Conservation (phyloP, 2,329 filamentous ascomycete genomes). For the Penicillium sp. region DNA sequence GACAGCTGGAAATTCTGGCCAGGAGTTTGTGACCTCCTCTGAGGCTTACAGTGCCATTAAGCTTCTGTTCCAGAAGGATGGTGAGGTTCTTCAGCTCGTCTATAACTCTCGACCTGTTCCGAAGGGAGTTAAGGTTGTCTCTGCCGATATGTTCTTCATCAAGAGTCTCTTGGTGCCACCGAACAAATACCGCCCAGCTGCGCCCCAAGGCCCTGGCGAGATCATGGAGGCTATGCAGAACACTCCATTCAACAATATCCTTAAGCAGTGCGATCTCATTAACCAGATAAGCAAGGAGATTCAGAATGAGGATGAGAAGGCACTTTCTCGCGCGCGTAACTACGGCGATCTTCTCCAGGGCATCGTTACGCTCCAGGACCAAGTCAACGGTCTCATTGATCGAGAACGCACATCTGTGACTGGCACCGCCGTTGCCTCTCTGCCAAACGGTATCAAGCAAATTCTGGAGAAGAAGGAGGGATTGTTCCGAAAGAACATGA, state of each 20-base stretch:
- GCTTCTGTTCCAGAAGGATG: slow-evolving; percentile 84
- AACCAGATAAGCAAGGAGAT: slow-evolving; percentile 75
- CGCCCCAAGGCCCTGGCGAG: slow-evolving; percentile 76
- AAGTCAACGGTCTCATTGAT: slow-evolving; percentile 92
- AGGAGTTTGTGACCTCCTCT: slow-evolving; percentile 79
- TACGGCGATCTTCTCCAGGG: slow-evolving; percentile 79
- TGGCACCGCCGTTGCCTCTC: slow-evolving; percentile 74
- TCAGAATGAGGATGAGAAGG: slow-evolving; percentile 52
- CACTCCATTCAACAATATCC: slow-evolving; percentile 80
- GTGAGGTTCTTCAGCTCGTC: slow-evolving; percentile 79
- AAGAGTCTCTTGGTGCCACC: slow-evolving; percentile 85
- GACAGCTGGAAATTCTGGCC: slow-evolving; percentile 48
- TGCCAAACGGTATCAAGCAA: slow-evolving; percentile 96
- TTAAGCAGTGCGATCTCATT: slow-evolving; percentile 74
- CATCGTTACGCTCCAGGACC: slow-evolving; percentile 83
- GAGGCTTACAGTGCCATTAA: slow-evolving; percentile 80
- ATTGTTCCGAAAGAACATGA: slow-evolving; percentile 99
- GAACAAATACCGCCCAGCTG: slow-evolving; percentile 88
- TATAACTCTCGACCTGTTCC: slow-evolving; percentile 75
- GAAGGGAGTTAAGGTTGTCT: slow-evolving; percentile 63
- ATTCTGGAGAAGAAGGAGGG: slow-evolving; percentile 98
- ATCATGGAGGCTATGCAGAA: slow-evolving; percentile 91
- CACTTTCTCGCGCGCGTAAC: slow-evolving; percentile 58
- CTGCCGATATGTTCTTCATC: slow-evolving; percentile 92
- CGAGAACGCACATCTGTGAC: slow-evolving; percentile 82